Evolutionary conservation across 805 yeast species (phyloP), one percentile per base, ranked within the genome.

Genomic region (Ogataea philodendri): DNA sequence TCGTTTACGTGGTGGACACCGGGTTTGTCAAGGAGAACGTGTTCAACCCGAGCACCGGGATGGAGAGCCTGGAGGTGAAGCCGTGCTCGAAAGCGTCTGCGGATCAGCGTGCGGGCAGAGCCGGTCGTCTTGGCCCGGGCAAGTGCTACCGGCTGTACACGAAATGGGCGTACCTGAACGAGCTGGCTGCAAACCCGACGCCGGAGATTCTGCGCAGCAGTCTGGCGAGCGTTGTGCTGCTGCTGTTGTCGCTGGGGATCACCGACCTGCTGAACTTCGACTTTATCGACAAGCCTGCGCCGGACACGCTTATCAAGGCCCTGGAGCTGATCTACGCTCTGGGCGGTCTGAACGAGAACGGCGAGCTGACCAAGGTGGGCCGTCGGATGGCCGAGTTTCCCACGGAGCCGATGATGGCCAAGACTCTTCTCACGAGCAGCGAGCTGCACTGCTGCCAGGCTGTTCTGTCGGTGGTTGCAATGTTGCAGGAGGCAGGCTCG

Each of bases 51-150:
- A 63, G 82, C 15, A 79, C 87, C 5, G 89, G 97, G 10, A 89
- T 90, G 78, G 95, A 88, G 41, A 81, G 89, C 21, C 69, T 93
- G 41, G 76, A 82, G 30, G 88, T 93, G 5, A 76, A 81, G 10
- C 94, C 96, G 0, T 87, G 95, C 45, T 89, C 97, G 0, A 80
- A 81, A 52, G 98, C 98, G 0, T 88, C 95, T 26, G 97, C 96
- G 0, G 89, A 87, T 52, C 98, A 93, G 63, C 70, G 98, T 53
- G 89, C 96, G 1, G 98, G 98, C 56, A 78, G 98, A 67, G 98
- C 97, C 5, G 98, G 98, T 26, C 81, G 98, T 67, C 88, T 95
- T 6, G 89, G 95, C 1, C 96, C 97, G 0, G 98, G 98, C 11
- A 85, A 86, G 55, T 93, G 97, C 61, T 93, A 83, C 53, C 60